Conservation (phyloP, 345 rosid species). For the Hibiscus trionum region DNA sequence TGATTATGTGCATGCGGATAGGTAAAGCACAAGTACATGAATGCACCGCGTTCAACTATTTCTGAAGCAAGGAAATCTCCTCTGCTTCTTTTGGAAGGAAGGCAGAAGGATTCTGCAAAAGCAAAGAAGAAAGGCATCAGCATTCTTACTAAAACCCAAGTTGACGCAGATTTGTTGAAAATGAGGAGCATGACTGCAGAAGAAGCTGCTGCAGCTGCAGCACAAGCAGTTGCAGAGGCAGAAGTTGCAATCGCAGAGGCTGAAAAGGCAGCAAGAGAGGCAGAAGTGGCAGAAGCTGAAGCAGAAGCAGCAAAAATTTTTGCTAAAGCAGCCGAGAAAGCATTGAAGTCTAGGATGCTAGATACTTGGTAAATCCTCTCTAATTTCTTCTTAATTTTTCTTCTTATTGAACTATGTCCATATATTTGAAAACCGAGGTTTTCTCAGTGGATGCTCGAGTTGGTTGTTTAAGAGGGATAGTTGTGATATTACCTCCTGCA, state of each 20-base stretch:
- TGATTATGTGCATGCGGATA: conserved; percentile 25
- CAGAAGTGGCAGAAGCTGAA: conserved; percentile 91
- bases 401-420: background rate
- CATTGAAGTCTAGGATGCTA: conserved; percentile 44
- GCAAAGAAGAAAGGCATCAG: conserved; percentile 37
- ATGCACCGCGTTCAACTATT: conserved; percentile 32
- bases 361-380: conserved; percentile 36
- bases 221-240: conserved; percentile 91
- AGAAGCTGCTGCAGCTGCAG: conserved; percentile 93
- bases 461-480: conserved; percentile 7
- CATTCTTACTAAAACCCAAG: conserved; percentile 43
- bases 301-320: conserved; percentile 89
- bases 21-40: conserved; percentile 77
- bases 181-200: conserved; percentile 75
- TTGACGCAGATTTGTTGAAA: conserved; percentile 47
- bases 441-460: background rate
- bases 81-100: conserved; percentile 43
- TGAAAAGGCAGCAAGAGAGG: conserved; percentile 91
- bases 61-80: conserved; percentile 45
- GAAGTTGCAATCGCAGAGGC: conserved; percentile 92
- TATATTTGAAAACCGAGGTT: conserved; percentile 1
- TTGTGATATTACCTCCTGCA: background rate
- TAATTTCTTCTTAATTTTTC: background rate
- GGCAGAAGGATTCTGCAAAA: conserved; percentile 39
- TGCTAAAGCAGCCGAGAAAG: conserved; percentile 75